A percentile compares a stretch with the other conserved stretches of the same genome.
Conservation (phyloP, 805 yeast genomes). For the Candida manassasensis region DNA sequence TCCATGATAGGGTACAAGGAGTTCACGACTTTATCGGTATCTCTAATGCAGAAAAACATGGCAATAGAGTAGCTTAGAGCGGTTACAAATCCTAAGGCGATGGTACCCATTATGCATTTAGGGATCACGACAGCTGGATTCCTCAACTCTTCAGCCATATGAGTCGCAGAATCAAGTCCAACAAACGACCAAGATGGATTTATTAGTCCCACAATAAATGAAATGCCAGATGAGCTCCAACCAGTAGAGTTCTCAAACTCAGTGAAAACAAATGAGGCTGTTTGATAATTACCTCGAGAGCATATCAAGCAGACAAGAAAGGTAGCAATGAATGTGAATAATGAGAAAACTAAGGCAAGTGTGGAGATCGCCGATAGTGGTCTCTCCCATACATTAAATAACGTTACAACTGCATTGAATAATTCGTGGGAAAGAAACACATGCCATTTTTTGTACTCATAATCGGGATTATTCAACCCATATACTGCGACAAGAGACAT, state of each 20-base stretch:
- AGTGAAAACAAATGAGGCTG: constrained; percentile 49
- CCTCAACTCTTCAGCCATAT: constrained; percentile 62
- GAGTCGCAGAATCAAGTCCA: constrained; percentile 68
- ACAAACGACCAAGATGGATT: constrained; percentile 69
- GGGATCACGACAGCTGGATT: constrained; percentile 59
- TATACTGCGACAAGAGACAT: constrained; percentile 49
- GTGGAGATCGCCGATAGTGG: constrained; percentile 49
- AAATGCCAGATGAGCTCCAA: constrained; percentile 54
- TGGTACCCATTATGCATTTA: constrained; percentile 56
- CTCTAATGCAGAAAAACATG: constrained; percentile 55
- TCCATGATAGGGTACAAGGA: constrained; percentile 64
- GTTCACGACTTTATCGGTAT: constrained; percentile 43
- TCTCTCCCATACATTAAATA: constrained; percentile 49
- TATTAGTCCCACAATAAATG: constrained; percentile 65
- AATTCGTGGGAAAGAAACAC: constrained; percentile 48
- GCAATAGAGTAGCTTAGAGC: constrained; percentile 49
- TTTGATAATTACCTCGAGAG: constrained; percentile 48
- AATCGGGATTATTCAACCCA: constrained; percentile 33
- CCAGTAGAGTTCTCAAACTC: constrained; percentile 55
- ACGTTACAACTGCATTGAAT: constrained; percentile 35
- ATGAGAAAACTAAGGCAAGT: constrained; percentile 47
- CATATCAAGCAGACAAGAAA: constrained; percentile 50
- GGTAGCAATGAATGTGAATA: constrained; percentile 49
- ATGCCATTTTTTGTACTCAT: constrained; percentile 46
- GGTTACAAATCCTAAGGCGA: constrained; percentile 62